phyloP scores from a whole-genome alignment of 345 rosid genomes.

The Populus simonii region DNA sequence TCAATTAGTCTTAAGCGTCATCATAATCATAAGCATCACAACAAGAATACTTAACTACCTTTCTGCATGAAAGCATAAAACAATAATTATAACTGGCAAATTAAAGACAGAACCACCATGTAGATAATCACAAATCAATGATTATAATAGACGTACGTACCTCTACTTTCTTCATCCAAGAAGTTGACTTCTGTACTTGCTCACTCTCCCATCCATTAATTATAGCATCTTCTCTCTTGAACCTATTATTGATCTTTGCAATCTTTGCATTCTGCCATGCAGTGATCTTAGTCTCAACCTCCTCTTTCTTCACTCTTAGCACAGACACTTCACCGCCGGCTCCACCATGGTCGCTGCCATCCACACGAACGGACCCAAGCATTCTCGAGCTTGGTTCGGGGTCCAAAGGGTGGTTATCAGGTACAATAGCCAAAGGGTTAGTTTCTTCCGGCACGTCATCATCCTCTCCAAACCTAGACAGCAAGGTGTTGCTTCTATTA shows the following conservation, averaged over 20 bases:
- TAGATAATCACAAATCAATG: not conserved
- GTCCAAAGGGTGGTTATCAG: conserved; percentile 42
- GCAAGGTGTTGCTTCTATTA: conserved; percentile 19
- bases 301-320: conserved; percentile 86
- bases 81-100: not conserved
- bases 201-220: conserved; percentile 89
- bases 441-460: conserved; percentile 47
- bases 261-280: conserved; percentile 94
- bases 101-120: not conserved
- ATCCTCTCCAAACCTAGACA: conserved; percentile 71
- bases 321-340: conserved; percentile 45
- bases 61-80: not conserved
- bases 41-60: too few relatives aligned
- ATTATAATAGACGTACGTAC: conserved; percentile 26
- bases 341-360: conserved; percentile 9
- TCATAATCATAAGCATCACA: not conserved
- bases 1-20: not conserved
- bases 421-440: conserved; percentile 86
- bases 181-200: conserved; percentile 68
- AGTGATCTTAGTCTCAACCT: conserved; percentile 83
- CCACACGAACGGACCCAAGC: conserved; percentile 16
- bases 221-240: conserved; percentile 90
- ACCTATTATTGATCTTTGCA: conserved; percentile 82
- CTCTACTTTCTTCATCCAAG: conserved; percentile 95
- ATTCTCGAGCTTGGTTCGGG: conserved; percentile 20